These are phyloP conservation scores for Mycena polygramma DNA, from an alignment of 768 basidiomycete species.

Conservation along the genomic window DNA sequence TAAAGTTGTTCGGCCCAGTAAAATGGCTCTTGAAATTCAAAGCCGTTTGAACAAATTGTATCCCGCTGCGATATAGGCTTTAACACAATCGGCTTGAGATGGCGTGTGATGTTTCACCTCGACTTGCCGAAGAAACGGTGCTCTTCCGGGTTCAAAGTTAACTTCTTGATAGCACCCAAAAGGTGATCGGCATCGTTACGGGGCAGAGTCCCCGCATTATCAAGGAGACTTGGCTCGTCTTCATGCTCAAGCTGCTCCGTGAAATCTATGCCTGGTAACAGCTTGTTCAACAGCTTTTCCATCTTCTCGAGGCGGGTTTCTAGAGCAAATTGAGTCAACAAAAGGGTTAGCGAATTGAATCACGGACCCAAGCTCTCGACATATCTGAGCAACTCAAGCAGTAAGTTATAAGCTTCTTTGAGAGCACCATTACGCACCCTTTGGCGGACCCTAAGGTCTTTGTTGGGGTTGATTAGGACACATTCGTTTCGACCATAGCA, in stretches of 20 bases:
- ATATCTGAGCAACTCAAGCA: slow-evolving; percentile 55
- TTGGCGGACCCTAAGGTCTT: slow-evolving; percentile 73
- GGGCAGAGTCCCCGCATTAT: slow-evolving; percentile 51
- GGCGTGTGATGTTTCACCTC: slow-evolving; percentile 9
- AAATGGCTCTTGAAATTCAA: slow-evolving; percentile 62
- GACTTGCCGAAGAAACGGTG: slow-evolving; percentile 66
- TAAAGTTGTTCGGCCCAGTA: slow-evolving; percentile 17
- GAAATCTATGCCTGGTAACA: slow-evolving; percentile 75
- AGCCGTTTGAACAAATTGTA: slow-evolving; percentile 67
- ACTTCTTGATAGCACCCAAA: slow-evolving; percentile 46
- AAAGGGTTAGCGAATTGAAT: neutral
- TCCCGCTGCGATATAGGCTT: slow-evolving; percentile 50
- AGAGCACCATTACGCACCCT: slow-evolving; percentile 55
- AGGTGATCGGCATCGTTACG: slow-evolving; percentile 53
- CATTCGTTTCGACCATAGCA: neutral
- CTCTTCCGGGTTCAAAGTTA: slow-evolving; percentile 55
- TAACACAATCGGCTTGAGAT: neutral
- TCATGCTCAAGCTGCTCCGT: slow-evolving; percentile 67
- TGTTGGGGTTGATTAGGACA: neutral
- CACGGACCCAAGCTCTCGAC: slow-evolving; percentile 65
- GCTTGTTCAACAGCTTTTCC: slow-evolving; percentile 69
- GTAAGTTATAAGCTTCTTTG: neutral
- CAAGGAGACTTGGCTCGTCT: slow-evolving; percentile 33
- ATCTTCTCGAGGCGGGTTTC: slow-evolving; percentile 52
- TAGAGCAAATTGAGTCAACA: neutral